Percentiles rank a stretch among this genome's conserved stretches.
Conservation (phyloP, 2,329 filamentous ascomycete species). For the Verticillium nubilum region DNA sequence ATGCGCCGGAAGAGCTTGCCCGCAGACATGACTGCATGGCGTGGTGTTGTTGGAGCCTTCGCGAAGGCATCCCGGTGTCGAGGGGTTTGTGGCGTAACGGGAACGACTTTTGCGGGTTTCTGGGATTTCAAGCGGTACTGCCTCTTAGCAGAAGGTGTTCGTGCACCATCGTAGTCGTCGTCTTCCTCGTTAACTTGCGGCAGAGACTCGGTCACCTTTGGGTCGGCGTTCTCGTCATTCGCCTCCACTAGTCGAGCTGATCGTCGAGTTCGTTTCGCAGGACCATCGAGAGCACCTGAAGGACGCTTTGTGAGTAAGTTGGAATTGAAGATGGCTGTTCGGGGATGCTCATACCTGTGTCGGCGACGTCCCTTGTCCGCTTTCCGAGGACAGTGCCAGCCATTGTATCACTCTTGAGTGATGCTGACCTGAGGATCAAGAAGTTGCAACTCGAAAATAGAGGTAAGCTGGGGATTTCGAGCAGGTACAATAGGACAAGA, state of each 20-base stretch:
- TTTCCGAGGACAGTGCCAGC: constrained; percentile 17
- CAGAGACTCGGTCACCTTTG: constrained; percentile 28
- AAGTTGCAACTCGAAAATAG: not conserved
- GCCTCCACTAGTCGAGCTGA: constrained; percentile 35
- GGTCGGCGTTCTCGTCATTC: constrained; percentile 64
- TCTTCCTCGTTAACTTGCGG: constrained; percentile 33
- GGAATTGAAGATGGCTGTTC: constrained; percentile 12
- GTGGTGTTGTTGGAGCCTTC: constrained; percentile 69
- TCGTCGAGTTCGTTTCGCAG: constrained; percentile 42
- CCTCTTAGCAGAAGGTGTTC: constrained; percentile 17
- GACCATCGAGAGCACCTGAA: constrained; percentile 16
- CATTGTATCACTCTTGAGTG: constrained; percentile 8
- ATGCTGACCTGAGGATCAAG: not conserved
- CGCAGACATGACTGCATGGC: constrained; percentile 74
- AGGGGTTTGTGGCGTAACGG: constrained; percentile 66
- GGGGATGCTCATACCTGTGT: constrained; percentile 12
- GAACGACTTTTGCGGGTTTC: constrained; percentile 34
- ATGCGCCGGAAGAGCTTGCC: constrained; percentile 71
- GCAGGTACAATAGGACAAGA: not conserved
- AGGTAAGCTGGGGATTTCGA: not conserved
- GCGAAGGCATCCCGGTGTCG: constrained; percentile 75
- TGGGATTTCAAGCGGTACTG: constrained; percentile 21
- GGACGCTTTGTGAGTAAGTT: not conserved
- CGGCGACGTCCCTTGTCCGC: constrained; percentile 13
- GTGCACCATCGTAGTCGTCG: constrained; percentile 19